These are phyloP conservation scores for Yamadazyma buinensis DNA, from an alignment of 1,139 yeast genomes.

Conservation along the genomic window DNA sequence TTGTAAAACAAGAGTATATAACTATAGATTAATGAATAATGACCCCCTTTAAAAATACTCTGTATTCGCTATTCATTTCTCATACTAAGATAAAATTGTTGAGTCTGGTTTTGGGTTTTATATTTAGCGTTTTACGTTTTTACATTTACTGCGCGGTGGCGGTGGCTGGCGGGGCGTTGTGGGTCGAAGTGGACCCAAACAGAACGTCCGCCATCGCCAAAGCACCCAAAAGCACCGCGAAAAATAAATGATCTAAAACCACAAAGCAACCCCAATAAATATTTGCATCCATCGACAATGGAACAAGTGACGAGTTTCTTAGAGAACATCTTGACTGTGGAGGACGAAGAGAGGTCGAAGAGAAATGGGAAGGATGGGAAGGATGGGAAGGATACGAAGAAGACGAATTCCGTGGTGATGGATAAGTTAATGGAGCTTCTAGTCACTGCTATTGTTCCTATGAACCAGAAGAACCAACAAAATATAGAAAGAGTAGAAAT, in stretches of 20 bases:
- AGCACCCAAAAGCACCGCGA: too few relatives aligned
- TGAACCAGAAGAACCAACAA: conserved; percentile 40
- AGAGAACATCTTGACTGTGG: conserved; percentile 24
- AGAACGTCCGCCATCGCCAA: too few relatives aligned
- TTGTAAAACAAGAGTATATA: conserved; percentile 7
- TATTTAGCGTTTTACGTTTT: too few relatives aligned
- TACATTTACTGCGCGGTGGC: too few relatives aligned
- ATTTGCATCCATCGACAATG: conserved; percentile 14
- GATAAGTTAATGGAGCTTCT: conserved; percentile 72
- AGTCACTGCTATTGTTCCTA: conserved; percentile 67
- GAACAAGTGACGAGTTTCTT: conserved; percentile 28
- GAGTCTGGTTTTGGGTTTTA: not conserved
- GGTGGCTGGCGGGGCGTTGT: too few relatives aligned
- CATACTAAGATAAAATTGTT: not conserved
- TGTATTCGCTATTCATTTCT: not conserved
- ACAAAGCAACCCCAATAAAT: too few relatives aligned
- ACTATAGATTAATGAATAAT: conserved; percentile 1
- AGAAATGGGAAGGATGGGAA: not conserved
- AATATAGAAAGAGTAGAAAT: conserved; percentile 49
- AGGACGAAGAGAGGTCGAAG: conserved; percentile 1
- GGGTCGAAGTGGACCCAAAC: too few relatives aligned
- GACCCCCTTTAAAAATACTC: not conserved
- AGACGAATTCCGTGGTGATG: conserved; percentile 3
- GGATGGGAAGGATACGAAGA: not conserved
- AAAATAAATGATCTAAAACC: too few relatives aligned